phyloP scores from a whole-genome alignment of 805 yeast species.

The Ogataea thermomethanolica region DNA sequence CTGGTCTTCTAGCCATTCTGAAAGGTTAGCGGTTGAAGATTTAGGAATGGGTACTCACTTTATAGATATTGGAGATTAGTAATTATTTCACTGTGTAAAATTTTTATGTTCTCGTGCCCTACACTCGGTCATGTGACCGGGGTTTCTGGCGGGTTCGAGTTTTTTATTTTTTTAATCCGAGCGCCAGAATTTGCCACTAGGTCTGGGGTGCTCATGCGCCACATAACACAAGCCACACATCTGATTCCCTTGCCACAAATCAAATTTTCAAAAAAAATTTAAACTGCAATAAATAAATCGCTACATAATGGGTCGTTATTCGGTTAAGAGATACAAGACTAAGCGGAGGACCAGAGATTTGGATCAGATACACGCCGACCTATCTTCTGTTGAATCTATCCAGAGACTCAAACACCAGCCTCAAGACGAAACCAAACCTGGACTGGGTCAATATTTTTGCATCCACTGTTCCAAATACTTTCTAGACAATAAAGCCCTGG shows the following conservation, averaged over 20 bases:
- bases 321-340: conserved; percentile 83
- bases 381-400: conserved; percentile 62
- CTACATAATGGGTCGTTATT: conserved; percentile 73
- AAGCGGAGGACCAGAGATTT: conserved; percentile 82
- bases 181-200: too few species aligned
- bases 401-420: conserved; percentile 71
- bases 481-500: conserved; percentile 71
- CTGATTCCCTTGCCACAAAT: conserved; percentile 1
- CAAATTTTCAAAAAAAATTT: conserved; percentile 2
- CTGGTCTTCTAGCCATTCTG: conserved; percentile 99
- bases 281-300: background rate
- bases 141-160: background rate
- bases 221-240: background rate
- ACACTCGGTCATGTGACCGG: conserved; percentile 4
- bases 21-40: conserved; percentile 24
- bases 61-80: conserved; percentile 9
- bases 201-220: background rate
- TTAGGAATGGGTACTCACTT: conserved; percentile 7
- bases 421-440: conserved; percentile 85
- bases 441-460: conserved; percentile 92
- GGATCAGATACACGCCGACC: conserved; percentile 77
- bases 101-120: conserved; percentile 7
- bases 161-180: too few species aligned
- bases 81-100: conserved; percentile 6
- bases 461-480: conserved; percentile 91